Percentiles rank a stretch among this genome's conserved stretches.
phyloP scores from a whole-genome alignment of 768 basidiomycete genomes.

The Calocera viscosa region DNA sequence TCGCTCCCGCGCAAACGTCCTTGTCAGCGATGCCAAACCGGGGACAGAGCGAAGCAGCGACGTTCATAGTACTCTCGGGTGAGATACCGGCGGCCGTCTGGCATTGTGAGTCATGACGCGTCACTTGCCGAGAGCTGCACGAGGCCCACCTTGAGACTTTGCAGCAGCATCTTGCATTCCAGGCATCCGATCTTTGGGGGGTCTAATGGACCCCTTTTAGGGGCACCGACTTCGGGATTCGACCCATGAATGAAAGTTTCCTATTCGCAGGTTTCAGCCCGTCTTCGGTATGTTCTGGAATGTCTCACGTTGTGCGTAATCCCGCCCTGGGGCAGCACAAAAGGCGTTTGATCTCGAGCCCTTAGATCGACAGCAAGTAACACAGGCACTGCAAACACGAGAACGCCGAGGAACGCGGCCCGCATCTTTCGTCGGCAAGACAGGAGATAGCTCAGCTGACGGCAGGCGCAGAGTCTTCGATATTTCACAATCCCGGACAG shows the following conservation, averaged over 20 bases:
- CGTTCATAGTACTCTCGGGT: neutral
- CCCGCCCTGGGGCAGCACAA: neutral
- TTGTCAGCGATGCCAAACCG: neutral
- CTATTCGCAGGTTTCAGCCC: neutral
- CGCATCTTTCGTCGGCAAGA: neutral
- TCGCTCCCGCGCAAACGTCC: neutral
- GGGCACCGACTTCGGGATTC: neutral
- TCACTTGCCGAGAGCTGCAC: neutral
- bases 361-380: neutral
- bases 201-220: neutral
- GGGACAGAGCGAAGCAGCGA: neutral
- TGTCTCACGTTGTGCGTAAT: neutral
- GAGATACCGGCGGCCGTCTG: neutral
- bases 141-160: neutral
- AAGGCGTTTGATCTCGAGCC: neutral
- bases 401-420: neutral
- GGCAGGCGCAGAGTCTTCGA: neutral
- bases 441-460: neutral
- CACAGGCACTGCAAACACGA: neutral
- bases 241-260: neutral
- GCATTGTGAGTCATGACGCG: neutral
- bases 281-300: neutral
- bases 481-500: neutral
- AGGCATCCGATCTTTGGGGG: neutral
- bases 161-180: neutral